Evolutionary conservation across 768 basidiomycete genomes (phyloP), one percentile per base, ranked within the genome.

Genomic region (Floccularia luteovirens): DNA sequence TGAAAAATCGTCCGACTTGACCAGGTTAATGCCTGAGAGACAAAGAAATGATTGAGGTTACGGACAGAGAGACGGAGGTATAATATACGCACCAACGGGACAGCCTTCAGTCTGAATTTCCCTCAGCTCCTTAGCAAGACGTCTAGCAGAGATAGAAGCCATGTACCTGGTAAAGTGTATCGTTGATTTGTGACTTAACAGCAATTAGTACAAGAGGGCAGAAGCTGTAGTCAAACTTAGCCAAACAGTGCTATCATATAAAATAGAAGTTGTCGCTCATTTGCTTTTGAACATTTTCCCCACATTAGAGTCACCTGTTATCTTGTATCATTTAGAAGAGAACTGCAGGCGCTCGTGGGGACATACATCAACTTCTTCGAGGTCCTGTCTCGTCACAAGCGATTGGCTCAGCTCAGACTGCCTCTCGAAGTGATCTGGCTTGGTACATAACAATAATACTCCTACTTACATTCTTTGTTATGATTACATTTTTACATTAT

Each of bases 1-100:
- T 47, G 72, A 61, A 49, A 90, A 81, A 62, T 90, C 79, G 39
- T 90, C 84, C 3, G 88, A 86, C 39, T 72, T 70, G 30, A 86
- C 51, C 19, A 91, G 70, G 42, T 64, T 74, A 50, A 91, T 88
- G 25, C 90, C 88, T 85, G 52, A 30, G 14, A 11, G 10, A 41
- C 14, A 6, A 12, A 23, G n/a, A 2, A 20, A 10, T 5, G 31
- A 20, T 1, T 34, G 10, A 17, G 6, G 24, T 3, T 14, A 30
- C 16, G 20, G 28, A 20, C 12, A 25, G 38, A 30, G 31, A n/a
- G 28, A 14, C 10, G 25, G 12, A 24, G 13, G n/a, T n/a, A n/a
- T n/a, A n/a, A n/a, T n/a, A n/a, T n/a, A 50, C 69, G 46, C 48
- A 82, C 80, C 80, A 36, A 77, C 74, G 14, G 82, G 82, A 48